These are phyloP conservation scores for Leishmania martiniquensis DNA, from an alignment of 208 protist genomes.

Conservation along the genomic window DNA sequence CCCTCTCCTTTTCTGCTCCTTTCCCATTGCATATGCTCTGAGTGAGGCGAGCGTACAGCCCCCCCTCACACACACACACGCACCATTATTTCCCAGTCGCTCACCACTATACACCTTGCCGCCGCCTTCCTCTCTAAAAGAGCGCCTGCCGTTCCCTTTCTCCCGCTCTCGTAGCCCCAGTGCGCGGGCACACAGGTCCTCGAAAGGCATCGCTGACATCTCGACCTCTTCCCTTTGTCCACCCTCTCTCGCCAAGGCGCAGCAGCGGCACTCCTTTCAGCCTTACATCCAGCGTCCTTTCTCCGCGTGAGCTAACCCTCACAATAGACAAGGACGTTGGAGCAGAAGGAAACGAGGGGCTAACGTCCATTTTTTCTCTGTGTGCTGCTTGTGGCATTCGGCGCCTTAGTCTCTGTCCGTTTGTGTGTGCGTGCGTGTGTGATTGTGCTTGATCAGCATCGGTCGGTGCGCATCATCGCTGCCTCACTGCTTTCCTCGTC, in stretches of 20 bases:
- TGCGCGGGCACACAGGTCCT: neutral
- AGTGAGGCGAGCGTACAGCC: neutral
- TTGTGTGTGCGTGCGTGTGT: neutral
- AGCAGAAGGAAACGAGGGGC: neutral
- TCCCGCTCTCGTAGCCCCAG: neutral
- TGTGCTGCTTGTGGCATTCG: too few relatives aligned
- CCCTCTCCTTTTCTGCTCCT: neutral
- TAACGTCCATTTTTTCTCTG: neutral
- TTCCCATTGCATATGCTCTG: neutral
- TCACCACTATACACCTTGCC: neutral
- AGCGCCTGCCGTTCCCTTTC: too few relatives aligned
- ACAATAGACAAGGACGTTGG: neutral
- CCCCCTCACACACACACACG: neutral
- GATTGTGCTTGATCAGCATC: neutral
- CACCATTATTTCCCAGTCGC: neutral
- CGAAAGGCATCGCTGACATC: neutral
- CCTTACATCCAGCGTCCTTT: neutral
- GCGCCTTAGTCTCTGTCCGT: too few relatives aligned
- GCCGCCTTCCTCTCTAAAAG: neutral
- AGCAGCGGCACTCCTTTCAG: neutral
- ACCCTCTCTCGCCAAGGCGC: neutral
- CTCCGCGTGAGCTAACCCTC: neutral
- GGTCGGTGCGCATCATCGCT: neutral
- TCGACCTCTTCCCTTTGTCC: neutral
- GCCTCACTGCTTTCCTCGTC: neutral